A percentile compares a stretch with the other conserved stretches of the same genome.
Conservation (phyloP, 2,329 filamentous ascomycete genomes). For the Macrophomina pseudophaseolina region DNA sequence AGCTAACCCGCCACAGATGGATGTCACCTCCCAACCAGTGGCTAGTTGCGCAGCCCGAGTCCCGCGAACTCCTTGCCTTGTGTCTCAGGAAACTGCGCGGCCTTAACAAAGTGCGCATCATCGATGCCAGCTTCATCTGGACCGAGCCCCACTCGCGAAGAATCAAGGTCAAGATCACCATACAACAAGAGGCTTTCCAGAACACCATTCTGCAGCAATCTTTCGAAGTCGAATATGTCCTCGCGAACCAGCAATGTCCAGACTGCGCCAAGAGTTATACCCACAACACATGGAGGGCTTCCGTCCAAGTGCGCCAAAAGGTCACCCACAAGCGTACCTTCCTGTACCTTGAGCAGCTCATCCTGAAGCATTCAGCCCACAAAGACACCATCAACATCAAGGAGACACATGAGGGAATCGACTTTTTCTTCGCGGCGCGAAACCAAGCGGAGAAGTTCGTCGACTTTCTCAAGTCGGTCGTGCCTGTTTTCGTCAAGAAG, state of each 20-base stretch:
- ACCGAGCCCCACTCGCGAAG: slow-evolving; percentile 94
- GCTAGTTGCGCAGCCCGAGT: slow-evolving; percentile 84
- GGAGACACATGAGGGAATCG: slow-evolving; percentile 91
- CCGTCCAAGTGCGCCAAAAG: slow-evolving; percentile 95
- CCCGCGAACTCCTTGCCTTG: slow-evolving; percentile 87
- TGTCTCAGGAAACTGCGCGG: slow-evolving; percentile 89
- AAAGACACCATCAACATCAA: slow-evolving; percentile 97
- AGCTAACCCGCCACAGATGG: slow-evolving; percentile 58
- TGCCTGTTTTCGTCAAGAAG: slow-evolving; percentile 79
- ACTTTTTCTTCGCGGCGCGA: slow-evolving; percentile 89
- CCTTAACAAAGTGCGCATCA: slow-evolving; percentile 87
- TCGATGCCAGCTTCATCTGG: slow-evolving; percentile 97
- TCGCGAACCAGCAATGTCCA: slow-evolving; percentile 90
- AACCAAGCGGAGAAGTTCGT: slow-evolving; percentile 94
- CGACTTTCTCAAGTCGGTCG: slow-evolving; percentile 84
- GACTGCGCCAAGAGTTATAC: slow-evolving; percentile 97
- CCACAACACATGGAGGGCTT: slow-evolving; percentile 91
- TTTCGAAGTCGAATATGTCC: slow-evolving; percentile 92
- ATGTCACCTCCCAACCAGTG: slow-evolving; percentile 84
- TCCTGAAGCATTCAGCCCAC: slow-evolving; percentile 91
- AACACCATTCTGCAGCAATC: slow-evolving; percentile 82
- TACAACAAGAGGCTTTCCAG: slow-evolving; percentile 74
- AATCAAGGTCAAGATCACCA: slow-evolving; percentile 92
- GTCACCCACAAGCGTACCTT: slow-evolving; percentile 93
- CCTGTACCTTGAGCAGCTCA: slow-evolving; percentile 86